Evolutionary conservation across 805 yeast species (phyloP).

Genomic region (Myxozyma neglecta): DNA sequence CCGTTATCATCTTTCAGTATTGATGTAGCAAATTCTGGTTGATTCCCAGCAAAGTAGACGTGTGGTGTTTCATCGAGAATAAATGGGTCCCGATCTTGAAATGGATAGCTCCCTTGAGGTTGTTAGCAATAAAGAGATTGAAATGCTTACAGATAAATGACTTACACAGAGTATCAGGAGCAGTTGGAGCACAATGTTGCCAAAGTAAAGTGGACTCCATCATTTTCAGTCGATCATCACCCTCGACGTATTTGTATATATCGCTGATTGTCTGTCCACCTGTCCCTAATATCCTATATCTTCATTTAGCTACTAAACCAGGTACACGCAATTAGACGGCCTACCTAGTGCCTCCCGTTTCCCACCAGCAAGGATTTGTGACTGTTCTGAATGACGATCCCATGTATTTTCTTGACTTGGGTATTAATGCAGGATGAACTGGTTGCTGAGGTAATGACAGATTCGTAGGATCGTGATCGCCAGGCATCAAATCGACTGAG

Average conservation of each 20-base stretch:
- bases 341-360: conserved; percentile 49
- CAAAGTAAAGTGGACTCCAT: conserved; percentile 71
- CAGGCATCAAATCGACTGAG: conserved; percentile 81
- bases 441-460: conserved; percentile 85
- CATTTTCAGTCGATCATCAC: conserved; percentile 49
- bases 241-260: conserved; percentile 62
- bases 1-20: conserved; percentile 43
- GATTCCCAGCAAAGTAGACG: conserved; percentile 84
- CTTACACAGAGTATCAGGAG: conserved; percentile 84
- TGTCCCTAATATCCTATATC: conserved; percentile 59
- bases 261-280: conserved; percentile 86
- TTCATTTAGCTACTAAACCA: neutral
- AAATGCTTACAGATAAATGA: neutral
- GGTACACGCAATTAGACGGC: neutral
- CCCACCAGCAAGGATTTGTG: conserved; percentile 77
- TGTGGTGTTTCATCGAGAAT: conserved; percentile 75
- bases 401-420: conserved; percentile 46
- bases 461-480: conserved; percentile 82
- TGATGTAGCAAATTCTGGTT: conserved; percentile 57
- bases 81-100: conserved; percentile 74
- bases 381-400: conserved; percentile 46
- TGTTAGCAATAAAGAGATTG: neutral
- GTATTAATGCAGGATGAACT: conserved; percentile 73
- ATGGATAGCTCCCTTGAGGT: conserved; percentile 68
- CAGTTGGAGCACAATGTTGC: conserved; percentile 90